Evolutionary conservation across 2,329 filamentous ascomycete species (phyloP).

Genomic region (Parafenestella ontariensis): DNA sequence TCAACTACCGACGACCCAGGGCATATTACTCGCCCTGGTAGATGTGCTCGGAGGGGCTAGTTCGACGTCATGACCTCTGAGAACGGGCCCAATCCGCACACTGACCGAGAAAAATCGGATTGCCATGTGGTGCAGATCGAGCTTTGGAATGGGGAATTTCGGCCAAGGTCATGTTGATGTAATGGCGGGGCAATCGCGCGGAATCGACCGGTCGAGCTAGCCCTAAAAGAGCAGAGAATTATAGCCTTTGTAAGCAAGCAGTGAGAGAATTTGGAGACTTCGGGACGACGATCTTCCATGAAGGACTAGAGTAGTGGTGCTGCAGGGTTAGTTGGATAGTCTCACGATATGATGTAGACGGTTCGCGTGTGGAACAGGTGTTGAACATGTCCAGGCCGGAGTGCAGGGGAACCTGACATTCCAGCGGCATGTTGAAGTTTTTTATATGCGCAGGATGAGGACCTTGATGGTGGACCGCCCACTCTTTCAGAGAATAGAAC

Average conservation of each 20-base stretch:
- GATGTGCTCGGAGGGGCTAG: constrained; percentile 32
- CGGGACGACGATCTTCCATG: too few relatives aligned
- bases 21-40: constrained; percentile 30
- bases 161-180: constrained; percentile 37
- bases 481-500: too few relatives aligned
- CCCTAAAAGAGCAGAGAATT: too few relatives aligned
- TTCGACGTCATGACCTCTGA: constrained; percentile 40
- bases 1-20: constrained; percentile 29
- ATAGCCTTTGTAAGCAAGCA: too few relatives aligned
- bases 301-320: background rate
- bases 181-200: constrained; percentile 25
- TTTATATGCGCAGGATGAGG: constrained; percentile 19
- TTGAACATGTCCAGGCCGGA: background rate
- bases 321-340: background rate
- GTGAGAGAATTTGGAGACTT: too few relatives aligned
- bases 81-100: constrained; percentile 25
- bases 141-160: constrained; percentile 23
- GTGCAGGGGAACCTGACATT: too few relatives aligned
- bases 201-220: constrained; percentile 15
- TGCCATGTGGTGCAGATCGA: constrained; percentile 28
- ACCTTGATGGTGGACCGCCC: constrained; percentile 27
- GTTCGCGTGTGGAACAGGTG: background rate
- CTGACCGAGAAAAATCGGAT: constrained; percentile 7
- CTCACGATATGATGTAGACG: background rate
- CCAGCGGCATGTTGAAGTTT: background rate